Evolutionary conservation across 2,329 filamentous ascomycete genomes (phyloP).

Genomic region (Microdochium bolleyi): DNA sequence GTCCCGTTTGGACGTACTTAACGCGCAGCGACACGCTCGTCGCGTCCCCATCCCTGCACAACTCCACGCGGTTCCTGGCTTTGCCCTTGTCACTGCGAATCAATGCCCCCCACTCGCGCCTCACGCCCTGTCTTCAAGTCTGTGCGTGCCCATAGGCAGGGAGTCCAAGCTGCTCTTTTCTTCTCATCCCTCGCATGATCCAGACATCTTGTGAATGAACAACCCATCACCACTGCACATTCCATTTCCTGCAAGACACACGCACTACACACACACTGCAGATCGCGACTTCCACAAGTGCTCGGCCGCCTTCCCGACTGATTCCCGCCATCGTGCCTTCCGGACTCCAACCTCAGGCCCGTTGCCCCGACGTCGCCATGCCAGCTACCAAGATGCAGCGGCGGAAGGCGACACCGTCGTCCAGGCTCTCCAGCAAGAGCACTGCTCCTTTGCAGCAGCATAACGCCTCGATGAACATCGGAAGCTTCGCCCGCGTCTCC

Average conservation of each 20-base stretch:
- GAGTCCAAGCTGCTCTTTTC: neutral
- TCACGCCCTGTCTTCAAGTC: neutral
- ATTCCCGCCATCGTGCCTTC: slow-evolving; percentile 3
- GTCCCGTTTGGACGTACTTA: neutral
- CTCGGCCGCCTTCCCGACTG: neutral
- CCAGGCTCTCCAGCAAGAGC: slow-evolving; percentile 8
- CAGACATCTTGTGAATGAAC: neutral
- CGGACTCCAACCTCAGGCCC: slow-evolving; percentile 2
- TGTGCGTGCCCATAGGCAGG: neutral
- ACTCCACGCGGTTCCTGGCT: neutral
- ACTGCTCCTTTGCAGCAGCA: slow-evolving; percentile 10
- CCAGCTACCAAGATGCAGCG: slow-evolving; percentile 15
- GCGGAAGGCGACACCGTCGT: slow-evolving; percentile 11
- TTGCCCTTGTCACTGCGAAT: neutral
- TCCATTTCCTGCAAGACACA: neutral
- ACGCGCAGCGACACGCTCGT: neutral
- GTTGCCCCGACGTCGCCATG: slow-evolving; percentile 12
- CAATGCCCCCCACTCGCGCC: neutral
- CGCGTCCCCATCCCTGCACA: neutral
- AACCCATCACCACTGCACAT: neutral
- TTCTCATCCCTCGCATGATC: neutral
- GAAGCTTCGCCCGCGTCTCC: slow-evolving; percentile 37
- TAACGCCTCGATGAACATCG: slow-evolving; percentile 26
- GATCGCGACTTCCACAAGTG: neutral
- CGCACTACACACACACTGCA: neutral